Conservation (phyloP, 139 green algal genomes). For the Desmodesmus armatus region DNA sequence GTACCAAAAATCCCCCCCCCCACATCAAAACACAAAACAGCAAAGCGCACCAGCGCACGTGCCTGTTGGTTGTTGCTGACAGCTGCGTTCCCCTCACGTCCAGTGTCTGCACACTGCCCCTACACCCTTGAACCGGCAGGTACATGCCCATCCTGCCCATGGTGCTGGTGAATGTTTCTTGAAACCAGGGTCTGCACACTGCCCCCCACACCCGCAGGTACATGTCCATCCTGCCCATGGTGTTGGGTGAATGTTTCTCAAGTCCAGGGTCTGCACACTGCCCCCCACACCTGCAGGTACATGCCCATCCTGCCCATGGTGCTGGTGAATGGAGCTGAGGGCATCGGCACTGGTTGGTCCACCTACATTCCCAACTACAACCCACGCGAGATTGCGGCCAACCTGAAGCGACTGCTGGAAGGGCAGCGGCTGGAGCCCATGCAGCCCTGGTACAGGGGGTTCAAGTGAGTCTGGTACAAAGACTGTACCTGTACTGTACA, state of each 20-base stretch:
- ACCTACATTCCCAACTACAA: conserved; percentile 99
- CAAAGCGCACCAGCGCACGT: too few relatives aligned
- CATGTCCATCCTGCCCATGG: conserved; percentile 85
- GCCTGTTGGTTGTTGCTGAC: too few relatives aligned
- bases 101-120: too few relatives aligned
- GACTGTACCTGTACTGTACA: too few relatives aligned
- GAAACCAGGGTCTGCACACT: too few relatives aligned
- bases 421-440: conserved; percentile 84
- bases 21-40: too few relatives aligned
- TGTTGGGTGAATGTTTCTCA: conserved; percentile 88
- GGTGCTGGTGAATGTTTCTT: conserved; percentile 90
- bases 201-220: neutral
- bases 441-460: conserved; percentile 92
- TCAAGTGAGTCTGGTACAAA: conserved; percentile 54
- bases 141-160: conserved; percentile 81
- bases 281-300: conserved; percentile 71
- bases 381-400: conserved; percentile 91
- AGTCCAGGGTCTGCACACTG: too few relatives aligned
- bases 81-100: conserved; percentile 79
- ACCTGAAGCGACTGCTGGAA: conserved; percentile 88
- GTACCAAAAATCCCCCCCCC: too few relatives aligned
- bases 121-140: too few relatives aligned
- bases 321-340: conserved; percentile 97
- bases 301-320: conserved; percentile 90
- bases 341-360: conserved; percentile 99